Evolutionary conservation across 1,284 basidiomycete species (phyloP), one percentile per base, ranked within the genome.

Genomic region (Serendipita sp.): DNA sequence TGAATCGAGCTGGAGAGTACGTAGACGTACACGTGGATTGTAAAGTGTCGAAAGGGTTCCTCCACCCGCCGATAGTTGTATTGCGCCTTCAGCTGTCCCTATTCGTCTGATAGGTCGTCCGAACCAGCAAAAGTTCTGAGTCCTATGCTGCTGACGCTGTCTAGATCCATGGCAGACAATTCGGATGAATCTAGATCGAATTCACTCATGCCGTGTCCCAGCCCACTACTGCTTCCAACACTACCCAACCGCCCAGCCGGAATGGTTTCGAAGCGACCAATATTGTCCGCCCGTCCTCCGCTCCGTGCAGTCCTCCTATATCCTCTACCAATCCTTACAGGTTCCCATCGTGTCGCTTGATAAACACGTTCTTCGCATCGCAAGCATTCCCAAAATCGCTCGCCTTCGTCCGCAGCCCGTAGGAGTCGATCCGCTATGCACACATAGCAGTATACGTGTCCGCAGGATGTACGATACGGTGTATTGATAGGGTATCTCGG

Each of bases 381-480:
- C 63, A 93, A 72, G 72, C 92, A 95, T 66, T 83, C 81, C 92
- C 92, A 94, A 22, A 77, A 78, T 12, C 79, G 78, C 41, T 76
- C 75, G 17, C 77, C 81, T 58, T 87, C 86, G 63, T 87, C 86
- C 3, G 81, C 81, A 0, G 79, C 78, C 38, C 82, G 84, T 68
- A 90, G 79, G 75, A 95, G 82, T 64, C 84, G 83, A 68, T 89
- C 87, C 10, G 88, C 81, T 35, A 94, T 77, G 72, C 92, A 95
- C 68, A 87, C 84, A 72, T 94, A 95, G 72, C 92, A 94, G 74
- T 91, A 95, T 8, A 81, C 72, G 71, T 93, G 89, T 12, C 83
- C 85, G 66, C 89, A 91, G 13, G 86, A 85, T 6, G 87, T 81
- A 63, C 82, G 72, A 69, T 91, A 91, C 0, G 88, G 83, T 35